Evolutionary conservation across 2,329 filamentous ascomycete genomes (phyloP).

Genomic region (Ophiostoma sp.): DNA sequence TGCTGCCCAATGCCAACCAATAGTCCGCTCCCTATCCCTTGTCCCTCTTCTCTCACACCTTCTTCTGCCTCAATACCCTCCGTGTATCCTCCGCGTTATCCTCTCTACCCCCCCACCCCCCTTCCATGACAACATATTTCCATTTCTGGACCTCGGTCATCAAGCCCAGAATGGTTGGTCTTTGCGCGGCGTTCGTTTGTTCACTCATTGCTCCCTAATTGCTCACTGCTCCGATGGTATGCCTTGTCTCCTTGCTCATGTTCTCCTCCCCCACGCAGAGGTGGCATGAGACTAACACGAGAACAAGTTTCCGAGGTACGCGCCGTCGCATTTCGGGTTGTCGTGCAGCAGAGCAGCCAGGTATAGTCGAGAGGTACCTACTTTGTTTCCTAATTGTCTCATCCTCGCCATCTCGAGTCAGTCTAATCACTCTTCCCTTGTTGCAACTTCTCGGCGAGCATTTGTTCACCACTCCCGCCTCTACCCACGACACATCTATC

Average conservation of each 20-base stretch:
- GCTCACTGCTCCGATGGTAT: not conserved
- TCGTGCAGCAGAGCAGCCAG: not conserved
- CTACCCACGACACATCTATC: not conserved
- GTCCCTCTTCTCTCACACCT: not conserved
- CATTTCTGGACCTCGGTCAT: not conserved
- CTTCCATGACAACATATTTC: not conserved
- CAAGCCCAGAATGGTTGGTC: not conserved
- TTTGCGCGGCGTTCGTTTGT: not conserved
- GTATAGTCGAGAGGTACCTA: not conserved
- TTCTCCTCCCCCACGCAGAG: not conserved
- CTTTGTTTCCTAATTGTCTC: not conserved
- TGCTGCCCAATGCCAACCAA: not conserved
- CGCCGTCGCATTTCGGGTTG: not conserved
- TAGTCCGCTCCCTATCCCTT: not conserved
- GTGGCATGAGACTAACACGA: not conserved
- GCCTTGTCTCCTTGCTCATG: not conserved
- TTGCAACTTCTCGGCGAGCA: not conserved
- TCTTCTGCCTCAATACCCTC: not conserved
- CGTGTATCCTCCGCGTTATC: not conserved
- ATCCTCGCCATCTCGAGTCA: not conserved
- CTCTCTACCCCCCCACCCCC: not conserved
- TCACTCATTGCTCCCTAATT: not conserved
- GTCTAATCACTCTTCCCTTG: not conserved
- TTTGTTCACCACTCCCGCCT: not conserved
- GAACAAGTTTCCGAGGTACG: conserved; percentile 6